phyloP scores from a whole-genome alignment of 192 early-diverging fungal genomes.

The Spizellomyces punctatus region DNA sequence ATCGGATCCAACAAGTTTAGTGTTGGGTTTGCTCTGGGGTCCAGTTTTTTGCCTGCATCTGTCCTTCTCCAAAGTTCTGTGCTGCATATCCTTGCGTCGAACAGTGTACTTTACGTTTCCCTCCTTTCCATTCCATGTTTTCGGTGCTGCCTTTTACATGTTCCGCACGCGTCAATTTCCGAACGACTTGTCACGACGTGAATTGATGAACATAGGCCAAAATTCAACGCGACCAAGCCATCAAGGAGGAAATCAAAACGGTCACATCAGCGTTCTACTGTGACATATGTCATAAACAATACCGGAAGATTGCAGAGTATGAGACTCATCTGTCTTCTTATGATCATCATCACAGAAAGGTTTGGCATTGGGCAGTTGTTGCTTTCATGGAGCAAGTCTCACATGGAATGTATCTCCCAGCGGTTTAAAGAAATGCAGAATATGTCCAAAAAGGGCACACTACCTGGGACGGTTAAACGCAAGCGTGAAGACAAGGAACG shows the following conservation, averaged over 20 bases:
- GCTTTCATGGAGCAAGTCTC: background rate
- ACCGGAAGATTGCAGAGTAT: conserved; percentile 73
- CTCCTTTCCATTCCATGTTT: background rate
- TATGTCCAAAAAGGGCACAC: conserved; percentile 36
- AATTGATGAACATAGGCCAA: conserved; percentile 37
- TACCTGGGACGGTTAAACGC: conserved; percentile 46
- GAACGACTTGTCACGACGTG: too few species aligned
- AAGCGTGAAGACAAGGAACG: conserved; percentile 62
- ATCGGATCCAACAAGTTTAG: background rate
- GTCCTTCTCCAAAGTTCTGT: conserved; percentile 12
- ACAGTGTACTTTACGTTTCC: conserved; percentile 3
- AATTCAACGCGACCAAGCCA: conserved; percentile 46
- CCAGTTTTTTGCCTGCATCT: background rate
- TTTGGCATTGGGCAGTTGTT: conserved; percentile 14
- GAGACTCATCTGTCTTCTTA: conserved; percentile 76
- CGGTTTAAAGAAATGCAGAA: conserved; percentile 81
- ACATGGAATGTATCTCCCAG: conserved; percentile 27
- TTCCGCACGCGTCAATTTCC: too few species aligned
- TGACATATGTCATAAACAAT: conserved; percentile 77
- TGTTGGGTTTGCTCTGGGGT: background rate
- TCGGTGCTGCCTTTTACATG: background rate
- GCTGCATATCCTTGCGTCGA: too few species aligned
- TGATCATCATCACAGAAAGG: conserved; percentile 80
- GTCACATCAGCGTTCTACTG: conserved; percentile 74
- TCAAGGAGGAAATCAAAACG: conserved; percentile 63